Base-by-base conservation (phyloP, 2,329 filamentous ascomycete species). In the Dendrostoma leiphaemia region DNA sequence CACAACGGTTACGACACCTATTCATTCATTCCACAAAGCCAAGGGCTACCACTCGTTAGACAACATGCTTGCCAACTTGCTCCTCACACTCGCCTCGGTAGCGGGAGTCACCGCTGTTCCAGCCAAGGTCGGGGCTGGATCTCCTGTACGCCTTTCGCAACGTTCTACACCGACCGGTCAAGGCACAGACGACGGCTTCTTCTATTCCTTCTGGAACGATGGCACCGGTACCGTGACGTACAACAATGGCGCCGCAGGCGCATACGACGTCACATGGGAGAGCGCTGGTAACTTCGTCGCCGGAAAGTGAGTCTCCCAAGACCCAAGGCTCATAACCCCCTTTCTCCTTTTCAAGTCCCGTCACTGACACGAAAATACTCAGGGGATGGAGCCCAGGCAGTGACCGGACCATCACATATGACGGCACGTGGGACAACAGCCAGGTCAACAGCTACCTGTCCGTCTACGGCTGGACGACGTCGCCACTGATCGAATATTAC, bases 361-460 rank as follows among this genome's bases (percentile, higher is more conserved):
- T n/a, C n/a, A n/a, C n/a, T n/a, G n/a, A n/a, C n/a, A n/a, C n/a
- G n/a, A n/a, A n/a, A n/a, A n/a, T n/a, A n/a, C n/a, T n/a, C 56
- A 84, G 83, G 67, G 81, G 81, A 41, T 84, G 81, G 81, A 74
- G 74, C 54, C 74, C 79, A 29, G 81, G 80, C 56, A 61, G 60
- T 48, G 59, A 63, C n/a, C 55, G 53, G 26, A 57, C 53, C n/a
- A 59, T 66, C 38, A 53, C 52, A 26, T 66, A 66, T 57, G 63
- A 59, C 51, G 64, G 64, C 43, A 65, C 67, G 41, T 68, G 63
- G 62, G 60, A 64, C 51, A 61, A 60, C 47, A 64, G 61, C 59
- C 65, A 60, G 9, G 63, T 63, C 48, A 64, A 63, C 58, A 57
- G 54, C 57, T 69, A 68, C 59, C 62, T 69, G 38, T 58, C 65